Percentiles rank a stretch among this genome's conserved stretches.
Conservation (phyloP, 1,284 basidiomycete species). For the Trichosporon coremiiforme region DNA sequence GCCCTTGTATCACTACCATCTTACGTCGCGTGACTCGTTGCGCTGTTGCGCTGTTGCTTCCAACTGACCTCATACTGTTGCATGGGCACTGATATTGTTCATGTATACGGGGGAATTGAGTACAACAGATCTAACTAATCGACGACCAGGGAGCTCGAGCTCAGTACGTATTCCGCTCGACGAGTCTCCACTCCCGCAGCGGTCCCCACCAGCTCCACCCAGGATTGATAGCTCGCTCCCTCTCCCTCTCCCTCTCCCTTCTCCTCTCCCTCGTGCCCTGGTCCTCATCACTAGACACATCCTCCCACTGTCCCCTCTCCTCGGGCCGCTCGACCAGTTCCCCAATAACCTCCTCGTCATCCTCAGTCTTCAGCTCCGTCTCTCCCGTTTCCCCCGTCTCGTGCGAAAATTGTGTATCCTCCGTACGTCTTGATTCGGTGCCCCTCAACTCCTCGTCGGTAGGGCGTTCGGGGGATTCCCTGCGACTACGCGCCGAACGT, state of each 20-base stretch:
- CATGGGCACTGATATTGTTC: too few relatives aligned
- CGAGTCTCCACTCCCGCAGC: slow-evolving; percentile 49
- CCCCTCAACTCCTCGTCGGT: background rate
- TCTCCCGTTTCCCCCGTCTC: background rate
- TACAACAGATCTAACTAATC: background rate
- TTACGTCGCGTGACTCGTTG: too few relatives aligned
- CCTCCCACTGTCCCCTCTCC: slow-evolving; percentile 25
- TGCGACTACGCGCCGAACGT: background rate
- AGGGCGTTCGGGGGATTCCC: background rate
- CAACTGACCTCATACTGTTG: too few relatives aligned
- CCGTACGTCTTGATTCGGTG: background rate
- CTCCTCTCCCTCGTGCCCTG: background rate
- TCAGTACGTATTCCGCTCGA: slow-evolving; percentile 40
- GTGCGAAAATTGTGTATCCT: background rate
- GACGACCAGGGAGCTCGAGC: background rate
- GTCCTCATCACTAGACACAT: slow-evolving; percentile 22
- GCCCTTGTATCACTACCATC: too few relatives aligned
- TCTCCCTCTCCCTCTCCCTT: background rate
- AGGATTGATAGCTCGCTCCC: slow-evolving; percentile 18
- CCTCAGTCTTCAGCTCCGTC: slow-evolving; percentile 13
- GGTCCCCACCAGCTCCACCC: slow-evolving; percentile 56
- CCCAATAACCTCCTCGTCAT: slow-evolving; percentile 20
- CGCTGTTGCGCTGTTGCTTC: too few relatives aligned
- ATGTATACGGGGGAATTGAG: background rate
- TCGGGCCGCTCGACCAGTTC: slow-evolving; percentile 10